Percentiles rank a stretch among this genome's conserved stretches.
Evolutionary conservation across 176 grass and related monocot species (phyloP).

Genomic region (Hordeum marinum): DNA sequence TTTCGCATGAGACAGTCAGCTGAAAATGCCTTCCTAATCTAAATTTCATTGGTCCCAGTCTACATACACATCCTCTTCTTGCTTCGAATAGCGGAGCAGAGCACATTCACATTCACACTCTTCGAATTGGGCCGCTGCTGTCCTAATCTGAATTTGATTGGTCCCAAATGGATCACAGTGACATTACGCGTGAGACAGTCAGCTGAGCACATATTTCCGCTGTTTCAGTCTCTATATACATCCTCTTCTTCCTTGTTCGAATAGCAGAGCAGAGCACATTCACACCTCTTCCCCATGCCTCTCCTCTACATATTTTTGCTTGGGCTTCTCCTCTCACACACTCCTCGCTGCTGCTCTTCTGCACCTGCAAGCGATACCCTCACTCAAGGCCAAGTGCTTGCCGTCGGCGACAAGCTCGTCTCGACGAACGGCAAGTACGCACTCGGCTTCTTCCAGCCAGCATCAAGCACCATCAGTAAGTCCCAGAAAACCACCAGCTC

Average conservation of each 20-base stretch:
- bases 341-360: neutral
- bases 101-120: neutral
- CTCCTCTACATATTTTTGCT: neutral
- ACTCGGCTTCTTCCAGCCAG: conserved; percentile 42
- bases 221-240: neutral
- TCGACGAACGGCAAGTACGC: conserved; percentile 31
- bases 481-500: neutral
- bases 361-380: neutral
- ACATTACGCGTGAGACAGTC: neutral
- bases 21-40: neutral
- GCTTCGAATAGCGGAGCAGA: neutral
- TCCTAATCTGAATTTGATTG: neutral
- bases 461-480: neutral
- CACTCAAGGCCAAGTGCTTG: neutral
- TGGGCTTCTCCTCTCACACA: neutral
- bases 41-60: too few species aligned
- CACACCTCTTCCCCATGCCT: neutral
- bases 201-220: neutral
- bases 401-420: conserved; percentile 25
- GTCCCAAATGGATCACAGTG: neutral
- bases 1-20: neutral
- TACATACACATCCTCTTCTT: neutral
- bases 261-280: neutral
- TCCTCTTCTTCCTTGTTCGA: neutral
- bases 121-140: neutral